Evolutionary conservation across 495 filamentous ascomycete genomes (phyloP), one percentile per base, ranked within the genome.

Genomic region (Aspergillus campestris): DNA sequence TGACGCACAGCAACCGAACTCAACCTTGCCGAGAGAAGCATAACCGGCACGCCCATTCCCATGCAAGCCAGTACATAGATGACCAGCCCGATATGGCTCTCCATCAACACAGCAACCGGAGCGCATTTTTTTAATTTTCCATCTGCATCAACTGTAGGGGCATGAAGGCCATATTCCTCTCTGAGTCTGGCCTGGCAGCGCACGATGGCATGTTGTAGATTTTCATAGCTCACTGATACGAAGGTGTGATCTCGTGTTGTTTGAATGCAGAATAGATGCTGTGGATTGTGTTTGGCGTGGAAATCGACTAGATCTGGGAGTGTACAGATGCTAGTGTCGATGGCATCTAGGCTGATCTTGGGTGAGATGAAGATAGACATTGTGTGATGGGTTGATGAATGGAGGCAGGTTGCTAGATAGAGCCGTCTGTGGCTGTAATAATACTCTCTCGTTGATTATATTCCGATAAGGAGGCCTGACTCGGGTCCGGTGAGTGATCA

Each of bases 11-110:
- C 61, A n/a, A 42, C 38, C 3, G 60, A 39, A 40, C 60, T 64
- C 15, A 67, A 45, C 40, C 64, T 45, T 7, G 60, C 53, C 3
- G 64, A 67, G 12, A 65, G 48, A 9, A 67, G 47, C 24, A 44
- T 36, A 10, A 61, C 61, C 8, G 65, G 60, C 14, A 61, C 45
- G 15, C 57, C 47, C 34, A 67, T 45, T 7, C 52, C 51, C 38
- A 65, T 48, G 18, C 65, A 50, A 8, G 64, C 55, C 15, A 61
- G 49, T 24, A 56, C 36, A 44, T 65, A 42, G 7, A 67, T 47
- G 34, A 64, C 45, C 7, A 66, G 51, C 12, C 53, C 56, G 9
- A 67, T 41, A 42, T 61, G 51, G 34, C 56, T 69, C 31, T 69
- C 60, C 41, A 67, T 43, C 36, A 58, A 51, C 10, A 65, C 31